These are phyloP conservation scores for Microbotryum silenes-acaulis DNA, from an alignment of 1,284 basidiomycete genomes.

Conservation along the genomic window DNA sequence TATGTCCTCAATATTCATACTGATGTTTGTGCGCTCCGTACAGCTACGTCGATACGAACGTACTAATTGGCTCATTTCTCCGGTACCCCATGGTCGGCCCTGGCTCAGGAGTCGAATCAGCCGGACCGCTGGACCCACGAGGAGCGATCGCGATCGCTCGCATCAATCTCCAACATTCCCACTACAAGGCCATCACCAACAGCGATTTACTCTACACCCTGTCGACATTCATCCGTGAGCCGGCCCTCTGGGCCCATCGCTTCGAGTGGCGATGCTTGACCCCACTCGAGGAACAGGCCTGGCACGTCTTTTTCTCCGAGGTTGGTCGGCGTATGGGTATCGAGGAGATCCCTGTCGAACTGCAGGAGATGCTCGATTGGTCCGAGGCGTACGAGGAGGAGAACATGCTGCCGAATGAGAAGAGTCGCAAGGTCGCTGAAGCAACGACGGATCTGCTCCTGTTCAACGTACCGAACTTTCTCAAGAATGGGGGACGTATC, in stretches of 20 bases:
- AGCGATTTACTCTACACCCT: too few species aligned
- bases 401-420: conserved; percentile 5
- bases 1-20: too few species aligned
- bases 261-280: conserved; percentile 20
- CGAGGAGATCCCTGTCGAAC: conserved; percentile 7
- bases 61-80: too few species aligned
- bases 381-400: conserved; percentile 11
- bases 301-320: conserved; percentile 16
- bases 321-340: conserved; percentile 19
- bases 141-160: too few species aligned
- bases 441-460: conserved; percentile 11
- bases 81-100: too few species aligned
- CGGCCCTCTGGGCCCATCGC: background rate
- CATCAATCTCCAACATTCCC: background rate
- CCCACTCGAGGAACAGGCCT: conserved; percentile 13
- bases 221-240: conserved; percentile 11
- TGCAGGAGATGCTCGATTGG: conserved; percentile 11
- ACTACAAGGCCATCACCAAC: too few species aligned
- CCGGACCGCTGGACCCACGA: too few species aligned
- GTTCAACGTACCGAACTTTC: conserved; percentile 2
- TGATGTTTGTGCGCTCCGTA: too few species aligned
- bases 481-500: conserved; percentile 1
- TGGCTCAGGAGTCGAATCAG: too few species aligned
- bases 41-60: too few species aligned
- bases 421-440: conserved; percentile 5